A percentile compares a stretch with the other conserved stretches of the same genome.
These are phyloP conservation scores for Lachnellula cervina DNA, from an alignment of 2,329 filamentous ascomycete genomes.

Conservation along the genomic window DNA sequence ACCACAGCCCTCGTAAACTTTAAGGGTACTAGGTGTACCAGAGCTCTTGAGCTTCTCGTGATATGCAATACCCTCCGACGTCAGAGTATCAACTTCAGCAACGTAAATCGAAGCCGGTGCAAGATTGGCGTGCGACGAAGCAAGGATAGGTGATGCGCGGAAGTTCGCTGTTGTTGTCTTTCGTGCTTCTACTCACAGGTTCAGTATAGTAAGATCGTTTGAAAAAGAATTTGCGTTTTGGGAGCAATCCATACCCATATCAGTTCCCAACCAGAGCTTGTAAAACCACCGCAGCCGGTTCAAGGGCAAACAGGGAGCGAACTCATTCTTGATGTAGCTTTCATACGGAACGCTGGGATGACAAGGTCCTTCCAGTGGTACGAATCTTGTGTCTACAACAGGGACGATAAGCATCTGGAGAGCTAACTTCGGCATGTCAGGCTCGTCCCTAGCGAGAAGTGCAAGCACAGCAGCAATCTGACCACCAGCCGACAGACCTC, in stretches of 20 bases:
- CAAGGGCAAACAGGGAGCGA: conserved; percentile 34
- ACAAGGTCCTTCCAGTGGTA: conserved; percentile 31
- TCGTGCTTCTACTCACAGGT: conserved; percentile 9
- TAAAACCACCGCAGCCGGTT: conserved; percentile 35
- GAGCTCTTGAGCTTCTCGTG: conserved; percentile 31
- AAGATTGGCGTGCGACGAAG: conserved; percentile 31
- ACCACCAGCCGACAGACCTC: conserved; percentile 18
- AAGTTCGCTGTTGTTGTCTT: conserved; percentile 28
- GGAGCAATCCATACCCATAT: conserved; percentile 15
- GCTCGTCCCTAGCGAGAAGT: conserved; percentile 18
- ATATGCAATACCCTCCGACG: conserved; percentile 32
- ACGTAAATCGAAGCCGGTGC: conserved; percentile 33
- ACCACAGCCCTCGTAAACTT: conserved; percentile 34
- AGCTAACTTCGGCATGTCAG: conserved; percentile 26
- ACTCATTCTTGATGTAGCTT: conserved; percentile 31
- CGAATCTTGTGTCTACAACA: conserved; percentile 32
- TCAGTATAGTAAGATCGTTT: too few relatives aligned
- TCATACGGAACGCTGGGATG: conserved; percentile 30
- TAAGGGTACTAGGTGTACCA: conserved; percentile 31
- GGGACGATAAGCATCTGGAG: conserved; percentile 35
- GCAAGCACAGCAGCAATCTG: conserved; percentile 17
- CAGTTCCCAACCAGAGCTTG: conserved; percentile 34
- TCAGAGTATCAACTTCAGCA: conserved; percentile 34
- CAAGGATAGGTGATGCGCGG: conserved; percentile 33
- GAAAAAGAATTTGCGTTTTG: too few relatives aligned